Conservation (phyloP, 306 rosid species). For the Spatholobus suberectus region DNA sequence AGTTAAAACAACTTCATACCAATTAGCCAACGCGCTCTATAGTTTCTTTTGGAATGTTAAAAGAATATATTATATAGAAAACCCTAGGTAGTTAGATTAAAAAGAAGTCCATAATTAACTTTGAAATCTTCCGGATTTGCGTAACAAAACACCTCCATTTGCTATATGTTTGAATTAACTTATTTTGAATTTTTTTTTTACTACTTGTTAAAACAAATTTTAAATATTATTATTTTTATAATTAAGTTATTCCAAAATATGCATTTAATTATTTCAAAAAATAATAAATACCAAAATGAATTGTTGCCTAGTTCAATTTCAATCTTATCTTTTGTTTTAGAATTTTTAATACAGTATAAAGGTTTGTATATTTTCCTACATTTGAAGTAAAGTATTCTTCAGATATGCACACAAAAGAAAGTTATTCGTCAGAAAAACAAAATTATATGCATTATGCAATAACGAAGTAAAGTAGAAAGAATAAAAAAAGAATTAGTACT, state of each 20-base stretch:
- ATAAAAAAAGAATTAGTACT: background rate
- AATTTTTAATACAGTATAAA: background rate
- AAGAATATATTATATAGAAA: too few relatives aligned
- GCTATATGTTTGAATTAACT: background rate
- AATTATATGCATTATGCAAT: background rate
- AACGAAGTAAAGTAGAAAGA: background rate
- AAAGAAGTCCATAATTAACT: background rate
- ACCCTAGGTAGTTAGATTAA: background rate
- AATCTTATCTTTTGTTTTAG: background rate
- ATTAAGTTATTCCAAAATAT: background rate
- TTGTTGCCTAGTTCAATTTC: background rate
- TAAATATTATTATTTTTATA: background rate
- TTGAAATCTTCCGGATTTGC: background rate
- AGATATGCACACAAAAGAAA: background rate
- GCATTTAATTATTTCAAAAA: background rate
- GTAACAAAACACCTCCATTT: too few relatives aligned
- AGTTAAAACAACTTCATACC: too few relatives aligned
- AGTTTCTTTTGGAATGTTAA: too few relatives aligned
- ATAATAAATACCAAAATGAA: background rate
- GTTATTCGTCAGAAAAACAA: slow-evolving; percentile 4
- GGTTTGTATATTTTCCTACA: slow-evolving; percentile 3
- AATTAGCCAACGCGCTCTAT: too few relatives aligned
- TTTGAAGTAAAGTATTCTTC: slow-evolving; percentile 35
- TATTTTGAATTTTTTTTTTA: background rate
- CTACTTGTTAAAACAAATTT: background rate